Base-by-base conservation (phyloP, 2,329 filamentous ascomycete species). In the Ascosphaera apis region DNA sequence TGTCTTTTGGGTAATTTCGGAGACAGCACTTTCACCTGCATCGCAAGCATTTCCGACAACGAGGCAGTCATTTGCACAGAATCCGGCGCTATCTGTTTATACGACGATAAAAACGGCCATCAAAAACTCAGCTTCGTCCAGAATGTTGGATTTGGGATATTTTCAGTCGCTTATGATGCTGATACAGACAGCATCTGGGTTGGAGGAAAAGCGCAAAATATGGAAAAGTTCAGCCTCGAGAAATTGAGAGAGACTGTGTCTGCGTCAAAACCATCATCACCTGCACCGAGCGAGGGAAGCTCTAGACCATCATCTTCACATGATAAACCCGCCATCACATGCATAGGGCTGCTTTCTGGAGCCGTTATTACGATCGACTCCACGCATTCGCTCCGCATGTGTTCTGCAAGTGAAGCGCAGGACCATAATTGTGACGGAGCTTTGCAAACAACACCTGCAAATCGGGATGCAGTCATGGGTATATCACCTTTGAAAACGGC, bases 31-130 rank as follows among this genome's bases (percentile, higher is more conserved):
- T 95, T 98, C 48, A 81, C 74, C 13, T 81, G 78, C 42, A 72
- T 82, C 3, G 69, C 73, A 12, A 62, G 69, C 12, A 67, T 92
- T 23, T 74, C 77, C 27, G 70, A 79, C 25, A 67, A 66, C 31
- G 77, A 74, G 46, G 76, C 83, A 13, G 67, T 95, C 30, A 62
- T 95, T 31, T 88, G 82, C 56, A 80, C 86, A 3, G 84, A 93
- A 48, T 69, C 72, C 39, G 88, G 88, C 18, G 77, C 91, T 48
- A 63, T 98, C n/a, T 95, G 86, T 53, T 61, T 91, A 19, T 62
- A 93, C 21, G 78, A 93, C 42, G 79, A 91, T 44, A 68, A 66
- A 21, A 72, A 69, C 36, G 74, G 73, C 41, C 69, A 72, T 41
- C 76, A 78, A 53, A 79, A 72, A 44, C 60, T 93, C 34, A 61